phyloP scores from a whole-genome alignment of 192 early-diverging fungal genomes.

The Coemansia sp. region DNA sequence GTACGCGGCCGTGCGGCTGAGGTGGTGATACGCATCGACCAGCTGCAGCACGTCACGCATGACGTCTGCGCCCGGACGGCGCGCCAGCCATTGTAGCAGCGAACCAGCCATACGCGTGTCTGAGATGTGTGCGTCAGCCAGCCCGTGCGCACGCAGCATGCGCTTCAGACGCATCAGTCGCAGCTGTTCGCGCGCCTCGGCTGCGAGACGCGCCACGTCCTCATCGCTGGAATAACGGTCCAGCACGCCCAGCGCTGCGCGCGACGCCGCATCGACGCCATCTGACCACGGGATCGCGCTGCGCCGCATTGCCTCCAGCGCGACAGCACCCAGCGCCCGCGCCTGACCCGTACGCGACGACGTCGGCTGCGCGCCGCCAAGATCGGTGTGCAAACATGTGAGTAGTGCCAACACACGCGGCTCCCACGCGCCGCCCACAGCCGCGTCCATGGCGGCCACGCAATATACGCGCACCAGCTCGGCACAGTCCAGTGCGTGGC shows the following conservation, averaged over 20 bases:
- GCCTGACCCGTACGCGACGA: constrained; percentile 3
- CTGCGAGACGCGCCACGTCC: constrained; percentile 14
- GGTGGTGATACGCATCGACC: constrained; percentile 60
- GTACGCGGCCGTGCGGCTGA: constrained; percentile 57
- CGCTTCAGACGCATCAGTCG: constrained; percentile 62
- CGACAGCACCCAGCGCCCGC: constrained; percentile 15
- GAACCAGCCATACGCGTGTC: constrained; percentile 55
- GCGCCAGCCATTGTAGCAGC: constrained; percentile 56
- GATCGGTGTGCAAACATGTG: constrained; percentile 32
- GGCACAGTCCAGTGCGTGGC: constrained; percentile 55
- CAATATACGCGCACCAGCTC: constrained; percentile 58
- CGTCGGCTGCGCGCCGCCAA: constrained; percentile 1
- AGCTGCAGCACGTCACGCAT: constrained; percentile 61
- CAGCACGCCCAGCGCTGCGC: constrained; percentile 4
- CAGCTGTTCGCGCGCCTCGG: constrained; percentile 61
- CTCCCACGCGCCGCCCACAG: constrained; percentile 52
- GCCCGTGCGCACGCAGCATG: constrained; percentile 60
- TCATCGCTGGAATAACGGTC: constrained; percentile 9
- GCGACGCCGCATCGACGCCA: constrained; percentile 48
- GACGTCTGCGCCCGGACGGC: constrained; percentile 49
- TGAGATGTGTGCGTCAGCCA: constrained; percentile 58
- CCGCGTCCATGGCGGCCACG: constrained; percentile 55
- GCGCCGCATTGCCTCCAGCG: constrained; percentile 64
- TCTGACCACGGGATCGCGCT: constrained; percentile 65
- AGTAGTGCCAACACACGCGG: constrained; percentile 57